phyloP scores from a whole-genome alignment of 2,329 filamentous ascomycete species.

The Colletotrichum siamense region DNA sequence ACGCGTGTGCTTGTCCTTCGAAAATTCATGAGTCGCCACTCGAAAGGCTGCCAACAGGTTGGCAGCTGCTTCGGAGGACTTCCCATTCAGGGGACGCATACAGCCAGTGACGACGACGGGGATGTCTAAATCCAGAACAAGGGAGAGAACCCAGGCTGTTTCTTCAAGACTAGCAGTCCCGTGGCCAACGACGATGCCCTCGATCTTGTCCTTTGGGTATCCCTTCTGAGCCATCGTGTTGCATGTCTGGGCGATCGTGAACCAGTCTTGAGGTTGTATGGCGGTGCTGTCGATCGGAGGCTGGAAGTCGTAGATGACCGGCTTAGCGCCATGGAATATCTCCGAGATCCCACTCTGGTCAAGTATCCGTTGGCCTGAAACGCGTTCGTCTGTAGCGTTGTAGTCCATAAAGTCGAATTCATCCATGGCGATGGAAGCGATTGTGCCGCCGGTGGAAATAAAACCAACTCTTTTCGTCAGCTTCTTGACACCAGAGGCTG shows the following conservation, averaged over 20 bases:
- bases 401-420: conserved; percentile 1
- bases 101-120: conserved; percentile 1
- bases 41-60: conserved; percentile 5
- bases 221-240: background rate
- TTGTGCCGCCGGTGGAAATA: background rate
- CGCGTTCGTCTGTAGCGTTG: background rate
- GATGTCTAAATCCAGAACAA: background rate
- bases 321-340: background rate
- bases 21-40: background rate
- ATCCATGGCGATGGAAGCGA: background rate
- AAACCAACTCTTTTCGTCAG: background rate
- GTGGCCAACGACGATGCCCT: conserved; percentile 1
- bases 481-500: background rate
- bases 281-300: conserved; percentile 4
- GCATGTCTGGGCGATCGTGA: background rate
- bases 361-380: background rate
- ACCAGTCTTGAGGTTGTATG: background rate
- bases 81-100: background rate
- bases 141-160: background rate
- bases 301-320: background rate
- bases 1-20: background rate
- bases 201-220: background rate
- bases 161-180: conserved; percentile 13
- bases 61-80: conserved; percentile 1
- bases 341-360: background rate